These are phyloP conservation scores for Kazachstania taianensis DNA, from an alignment of 805 yeast genomes.

Conservation along the genomic window DNA sequence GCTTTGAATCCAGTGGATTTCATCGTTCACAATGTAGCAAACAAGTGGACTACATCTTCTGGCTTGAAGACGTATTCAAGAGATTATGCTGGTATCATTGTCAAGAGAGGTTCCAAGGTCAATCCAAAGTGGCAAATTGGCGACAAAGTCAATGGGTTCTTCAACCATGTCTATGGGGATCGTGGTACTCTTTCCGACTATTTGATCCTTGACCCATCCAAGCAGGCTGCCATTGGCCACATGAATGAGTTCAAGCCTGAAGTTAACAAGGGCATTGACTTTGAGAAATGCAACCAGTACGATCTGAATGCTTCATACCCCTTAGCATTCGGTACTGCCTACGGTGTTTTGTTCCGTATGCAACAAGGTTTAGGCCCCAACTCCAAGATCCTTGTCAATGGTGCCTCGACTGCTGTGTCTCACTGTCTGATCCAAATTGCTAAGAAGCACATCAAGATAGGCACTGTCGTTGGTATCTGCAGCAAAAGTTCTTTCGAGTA, in stretches of 20 bases:
- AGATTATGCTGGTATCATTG: constrained; percentile 25
- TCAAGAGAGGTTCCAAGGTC: constrained; percentile 17
- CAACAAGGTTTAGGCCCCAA: constrained; percentile 28
- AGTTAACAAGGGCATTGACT: constrained; percentile 3
- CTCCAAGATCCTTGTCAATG: constrained; percentile 51
- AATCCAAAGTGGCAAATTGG: constrained; percentile 15
- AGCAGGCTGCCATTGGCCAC: constrained; percentile 27
- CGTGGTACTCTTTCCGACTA: constrained; percentile 42
- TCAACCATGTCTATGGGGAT: constrained; percentile 14
- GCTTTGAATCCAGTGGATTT: constrained; percentile 27
- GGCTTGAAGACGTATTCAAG: constrained; percentile 18
- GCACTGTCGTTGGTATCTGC: constrained; percentile 47
- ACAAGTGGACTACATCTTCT: constrained; percentile 5
- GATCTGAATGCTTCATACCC: constrained; percentile 44
- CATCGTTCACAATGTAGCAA: constrained; percentile 11
- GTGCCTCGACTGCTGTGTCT: constrained; percentile 70
- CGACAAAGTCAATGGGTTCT: constrained; percentile 23
- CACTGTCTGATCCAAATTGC: constrained; percentile 45
- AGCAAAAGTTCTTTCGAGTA: constrained; percentile 38
- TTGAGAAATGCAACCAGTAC: constrained; percentile 28
- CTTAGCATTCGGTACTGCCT: constrained; percentile 56
- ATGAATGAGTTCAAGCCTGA: constrained; percentile 10
- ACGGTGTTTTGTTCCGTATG: constrained; percentile 26
- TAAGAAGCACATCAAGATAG: constrained; percentile 37
- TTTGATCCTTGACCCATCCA: constrained; percentile 31